Evolutionary conservation across 75 land plant species (phyloP), one percentile per base, ranked within the genome.

Genomic region (Azolla pinnata): DNA sequence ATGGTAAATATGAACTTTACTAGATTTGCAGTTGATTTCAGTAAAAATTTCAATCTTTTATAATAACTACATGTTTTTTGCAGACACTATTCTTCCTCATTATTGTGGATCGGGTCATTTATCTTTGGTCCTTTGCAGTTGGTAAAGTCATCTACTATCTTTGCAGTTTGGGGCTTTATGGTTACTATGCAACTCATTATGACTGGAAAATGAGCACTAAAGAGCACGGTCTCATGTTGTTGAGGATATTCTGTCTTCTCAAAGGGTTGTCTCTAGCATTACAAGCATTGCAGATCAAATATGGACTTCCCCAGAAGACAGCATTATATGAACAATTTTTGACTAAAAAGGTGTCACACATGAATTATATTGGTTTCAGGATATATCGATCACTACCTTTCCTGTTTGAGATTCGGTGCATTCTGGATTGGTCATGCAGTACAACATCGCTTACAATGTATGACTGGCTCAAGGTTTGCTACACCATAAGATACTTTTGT

Each of bases 341-440:
- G 57, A 91, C 97, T 10, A 81, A 92, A 49, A 70, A 75, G 56
- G 72, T 90, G 52, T 74, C 84, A 30, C 71, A 66, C 45, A 49
- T 82, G 30, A 86, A 95, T 58, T 80, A 82, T 74, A 53, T 90
- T 49, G 85, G 92, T 32, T 95, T 83, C 62, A 70, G 97, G 20
- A 61, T 95, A 17, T 95, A 95, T 63, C 85, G 99, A 47, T 82
- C 84, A 21, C 60, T 95, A 19, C 99, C 99, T 20, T 95, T 95
- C 60, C 76, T 95, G 7, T 95, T 86, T 80, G 99, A 95, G 62
- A 63, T 95, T 29, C 85, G 99, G 31, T 90, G 99, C 71, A 97
- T 95, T 18, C 85, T 95, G 67, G 99, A 95, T 54, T 95, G 99
- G 99, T 83, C 97, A n/a, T 90, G 97, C 66, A 95, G 93, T 42